Conservation (phyloP, 345 rosid species). For the Kandelia obovata region DNA sequence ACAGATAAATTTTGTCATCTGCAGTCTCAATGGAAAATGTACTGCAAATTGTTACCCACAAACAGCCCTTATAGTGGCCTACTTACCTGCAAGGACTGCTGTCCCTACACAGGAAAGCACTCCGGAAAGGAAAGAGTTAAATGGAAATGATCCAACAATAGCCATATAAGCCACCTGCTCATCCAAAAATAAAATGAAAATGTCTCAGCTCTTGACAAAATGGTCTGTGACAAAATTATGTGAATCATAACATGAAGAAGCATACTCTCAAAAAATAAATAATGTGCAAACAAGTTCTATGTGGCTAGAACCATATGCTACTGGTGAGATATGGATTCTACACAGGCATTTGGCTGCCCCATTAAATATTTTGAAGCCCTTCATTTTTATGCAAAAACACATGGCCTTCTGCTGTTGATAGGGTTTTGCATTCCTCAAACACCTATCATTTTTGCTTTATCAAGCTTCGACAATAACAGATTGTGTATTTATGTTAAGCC, state of each 20-base stretch:
- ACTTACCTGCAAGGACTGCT: constrained; percentile 95
- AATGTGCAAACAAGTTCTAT: background rate
- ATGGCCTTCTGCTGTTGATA: too few relatives aligned
- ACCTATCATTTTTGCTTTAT: too few relatives aligned
- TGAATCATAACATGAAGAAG: background rate
- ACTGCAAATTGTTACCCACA: too few relatives aligned
- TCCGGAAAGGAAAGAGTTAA: constrained; percentile 99
- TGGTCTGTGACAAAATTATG: background rate
- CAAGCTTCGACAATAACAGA: too few relatives aligned
- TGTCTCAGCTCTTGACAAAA: constrained; percentile 4
- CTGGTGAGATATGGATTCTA: background rate
- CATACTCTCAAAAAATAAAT: background rate
- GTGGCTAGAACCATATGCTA: background rate
- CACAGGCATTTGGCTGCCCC: background rate
- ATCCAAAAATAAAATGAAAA: constrained; percentile 14
- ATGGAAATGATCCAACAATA: constrained; percentile 92
- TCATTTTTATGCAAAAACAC: background rate
- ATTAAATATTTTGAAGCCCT: background rate
- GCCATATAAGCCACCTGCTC: constrained; percentile 90
- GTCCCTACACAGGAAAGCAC: constrained; percentile 95
- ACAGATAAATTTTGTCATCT: background rate
- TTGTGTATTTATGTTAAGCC: too few relatives aligned
- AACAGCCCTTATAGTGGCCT: background rate
- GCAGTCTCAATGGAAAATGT: background rate
- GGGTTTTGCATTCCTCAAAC: too few relatives aligned